Conservation (phyloP, 2,329 filamentous ascomycete genomes). For the Penicillium sclerotiorum region DNA sequence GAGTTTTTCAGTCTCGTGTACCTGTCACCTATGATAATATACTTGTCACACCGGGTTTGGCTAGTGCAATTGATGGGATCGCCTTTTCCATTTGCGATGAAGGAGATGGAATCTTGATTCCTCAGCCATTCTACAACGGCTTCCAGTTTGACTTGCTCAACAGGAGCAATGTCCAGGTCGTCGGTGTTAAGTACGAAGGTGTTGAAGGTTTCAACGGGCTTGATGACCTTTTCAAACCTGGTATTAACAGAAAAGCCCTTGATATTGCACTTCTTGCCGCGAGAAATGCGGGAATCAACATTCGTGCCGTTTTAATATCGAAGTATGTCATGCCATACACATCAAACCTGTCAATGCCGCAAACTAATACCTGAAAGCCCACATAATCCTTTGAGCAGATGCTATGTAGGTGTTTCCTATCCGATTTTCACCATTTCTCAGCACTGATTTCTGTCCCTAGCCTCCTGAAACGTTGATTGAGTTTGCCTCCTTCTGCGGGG, state of each 20-base stretch:
- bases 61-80: conserved; percentile 28
- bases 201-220: conserved; percentile 4
- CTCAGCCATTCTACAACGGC: conserved; percentile 32
- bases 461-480: conserved; percentile 1
- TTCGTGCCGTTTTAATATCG: background rate
- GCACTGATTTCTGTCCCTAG: background rate
- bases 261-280: background rate
- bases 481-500: conserved; percentile 8
- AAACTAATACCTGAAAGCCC: conserved; percentile 24
- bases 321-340: no score
- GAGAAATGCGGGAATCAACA: background rate
- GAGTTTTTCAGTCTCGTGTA: conserved; percentile 17
- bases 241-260: conserved; percentile 3
- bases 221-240: conserved; percentile 2
- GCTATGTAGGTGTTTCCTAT: conserved; percentile 25
- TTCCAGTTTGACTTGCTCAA: conserved; percentile 26
- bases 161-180: conserved; percentile 11
- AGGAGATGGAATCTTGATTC: conserved; percentile 32
- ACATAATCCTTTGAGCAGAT: conserved; percentile 37
- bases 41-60: conserved; percentile 28
- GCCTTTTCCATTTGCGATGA: conserved; percentile 31
- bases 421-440: background rate
- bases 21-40: conserved; percentile 24
- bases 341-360: no score
- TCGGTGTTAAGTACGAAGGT: conserved; percentile 11